phyloP scores from a whole-genome alignment of 2,329 filamentous ascomycete species.

The Myotisia sp. region DNA sequence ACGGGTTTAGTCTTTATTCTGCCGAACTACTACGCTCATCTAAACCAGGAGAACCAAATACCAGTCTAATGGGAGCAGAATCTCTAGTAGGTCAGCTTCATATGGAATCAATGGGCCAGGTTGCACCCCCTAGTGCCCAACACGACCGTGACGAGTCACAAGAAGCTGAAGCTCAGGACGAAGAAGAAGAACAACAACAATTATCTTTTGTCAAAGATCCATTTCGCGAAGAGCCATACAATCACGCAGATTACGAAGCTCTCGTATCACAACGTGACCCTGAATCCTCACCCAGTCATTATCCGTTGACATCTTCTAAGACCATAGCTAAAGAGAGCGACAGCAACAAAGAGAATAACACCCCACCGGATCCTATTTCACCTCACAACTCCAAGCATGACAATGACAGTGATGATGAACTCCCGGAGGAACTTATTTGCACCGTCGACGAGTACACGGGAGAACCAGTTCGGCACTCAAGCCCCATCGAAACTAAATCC shows the following conservation, averaged over 20 bases:
- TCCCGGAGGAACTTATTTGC: slow-evolving; percentile 23
- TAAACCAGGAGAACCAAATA: no score
- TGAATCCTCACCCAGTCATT: neutral
- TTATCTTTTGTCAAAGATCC: no score
- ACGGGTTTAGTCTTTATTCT: no score
- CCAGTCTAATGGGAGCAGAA: slow-evolving; percentile 36
- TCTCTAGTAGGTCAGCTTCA: slow-evolving; percentile 34
- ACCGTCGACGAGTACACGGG: slow-evolving; percentile 33
- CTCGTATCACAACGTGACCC: neutral
- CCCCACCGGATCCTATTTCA: neutral
- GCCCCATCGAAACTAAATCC: neutral
- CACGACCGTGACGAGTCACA: slow-evolving; percentile 18
- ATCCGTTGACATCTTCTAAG: neutral
- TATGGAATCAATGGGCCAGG: slow-evolving; percentile 31
- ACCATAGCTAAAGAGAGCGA: neutral
- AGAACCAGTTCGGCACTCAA: slow-evolving; percentile 16
- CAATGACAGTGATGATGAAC: neutral
- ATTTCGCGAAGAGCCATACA: no score
- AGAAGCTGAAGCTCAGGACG: slow-evolving; percentile 13
- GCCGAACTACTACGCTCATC: no score
- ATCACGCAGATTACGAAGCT: no score
- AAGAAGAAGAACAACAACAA: neutral
- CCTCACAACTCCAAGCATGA: neutral
- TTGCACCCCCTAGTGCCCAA: slow-evolving; percentile 19
- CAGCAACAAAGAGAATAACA: neutral